Evolutionary conservation across 139 green algal species (phyloP), one percentile per base, ranked within the genome.

Genomic region (Tetraselmis striata): DNA sequence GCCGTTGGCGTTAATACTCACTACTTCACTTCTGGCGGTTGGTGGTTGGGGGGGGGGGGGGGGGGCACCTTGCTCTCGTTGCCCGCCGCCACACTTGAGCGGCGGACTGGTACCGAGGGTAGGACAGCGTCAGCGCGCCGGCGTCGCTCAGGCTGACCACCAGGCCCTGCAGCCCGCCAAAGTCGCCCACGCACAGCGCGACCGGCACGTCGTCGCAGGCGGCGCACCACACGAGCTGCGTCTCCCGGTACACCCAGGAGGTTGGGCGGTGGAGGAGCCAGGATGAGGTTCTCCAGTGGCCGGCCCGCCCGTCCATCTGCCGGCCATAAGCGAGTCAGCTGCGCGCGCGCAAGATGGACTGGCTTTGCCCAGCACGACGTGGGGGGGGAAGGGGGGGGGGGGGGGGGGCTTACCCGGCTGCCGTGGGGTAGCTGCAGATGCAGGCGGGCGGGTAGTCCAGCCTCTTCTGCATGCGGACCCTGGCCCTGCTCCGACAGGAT

Each of bases 41-140:
- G n/a, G n/a, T n/a, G n/a, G n/a, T n/a, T n/a, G n/a, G n/a, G n/a
- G n/a, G n/a, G n/a, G n/a, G n/a, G n/a, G n/a, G n/a, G n/a, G n/a
- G n/a, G n/a, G n/a, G n/a, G n/a, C n/a, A n/a, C n/a, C n/a, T 28
- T 77, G 23, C 74, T 2, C 74, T 77, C 74, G 26, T 29, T 2
- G 23, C 25, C 74, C 26, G 74, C 22, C 25, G 74, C 82, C 11
- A 83, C 79, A 77, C n/a, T 89, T 92, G 30, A 79, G 24, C 58
- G 87, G 86, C 32, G 91, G 89, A 59, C 92, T 88, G 0, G 88
- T 95, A 76, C 90, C 90, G 77, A 94, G n/a, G 77, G 87, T 94
- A 93, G 27, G 78, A 75, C 75, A 93, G 80, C 5, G n/a, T 28
- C 75, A 87, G 58, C 1, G 26, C 24, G 2, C 89, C 91, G 22